Conservation (phyloP, 148 eudicot species). For the Oxyria digyna region DNA sequence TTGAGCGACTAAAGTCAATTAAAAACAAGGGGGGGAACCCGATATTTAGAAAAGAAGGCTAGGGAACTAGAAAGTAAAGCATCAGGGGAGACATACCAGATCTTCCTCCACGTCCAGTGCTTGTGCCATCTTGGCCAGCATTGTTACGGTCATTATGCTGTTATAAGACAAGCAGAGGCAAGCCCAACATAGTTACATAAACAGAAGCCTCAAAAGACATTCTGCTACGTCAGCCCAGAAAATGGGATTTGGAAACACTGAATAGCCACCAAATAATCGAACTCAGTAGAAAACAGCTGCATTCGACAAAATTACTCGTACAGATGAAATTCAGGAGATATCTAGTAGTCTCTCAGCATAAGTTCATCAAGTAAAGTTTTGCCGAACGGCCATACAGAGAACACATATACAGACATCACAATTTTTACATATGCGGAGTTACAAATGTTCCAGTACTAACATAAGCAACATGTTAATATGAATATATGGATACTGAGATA, state of each 20-base stretch:
- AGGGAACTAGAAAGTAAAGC: neutral
- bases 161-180: slow-evolving; percentile 88
- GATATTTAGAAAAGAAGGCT: neutral
- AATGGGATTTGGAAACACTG: slow-evolving; percentile 27
- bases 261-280: slow-evolving; percentile 22
- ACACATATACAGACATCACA: slow-evolving; percentile 2
- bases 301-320: neutral
- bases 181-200: slow-evolving; percentile 70
- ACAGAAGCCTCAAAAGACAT: slow-evolving; percentile 43
- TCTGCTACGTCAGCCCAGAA: slow-evolving; percentile 41
- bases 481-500: neutral
- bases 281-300: slow-evolving; percentile 18
- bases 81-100: slow-evolving; percentile 33
- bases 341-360: neutral
- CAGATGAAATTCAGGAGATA: neutral
- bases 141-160: slow-evolving; percentile 84
- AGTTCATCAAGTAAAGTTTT: neutral
- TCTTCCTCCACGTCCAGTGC: slow-evolving; percentile 34
- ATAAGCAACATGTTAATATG: neutral
- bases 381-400: neutral
- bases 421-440: slow-evolving; percentile 11
- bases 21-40: neutral
- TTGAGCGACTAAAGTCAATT: neutral
- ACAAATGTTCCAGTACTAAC: neutral
- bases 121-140: slow-evolving; percentile 59